Evolutionary conservation across 176 grass and related monocot genomes (phyloP), one percentile per base, ranked within the genome.

Genomic region (Bromus sterilis): DNA sequence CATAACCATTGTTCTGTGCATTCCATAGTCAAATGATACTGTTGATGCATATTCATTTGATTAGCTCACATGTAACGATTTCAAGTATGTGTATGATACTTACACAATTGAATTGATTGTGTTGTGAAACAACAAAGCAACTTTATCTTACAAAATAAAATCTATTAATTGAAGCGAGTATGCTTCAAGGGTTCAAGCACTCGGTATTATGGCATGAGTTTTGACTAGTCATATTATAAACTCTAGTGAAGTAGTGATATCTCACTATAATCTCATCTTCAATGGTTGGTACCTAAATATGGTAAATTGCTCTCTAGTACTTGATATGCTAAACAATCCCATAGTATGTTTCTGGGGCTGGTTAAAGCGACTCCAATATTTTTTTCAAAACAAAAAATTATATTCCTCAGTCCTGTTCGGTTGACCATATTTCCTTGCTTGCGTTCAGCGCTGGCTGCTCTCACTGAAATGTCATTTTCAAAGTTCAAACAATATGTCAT

Each of bases 281-380:
- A 66, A 68, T 30, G 69, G 11, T 60, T 62, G n/a, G 56, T 7
- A 33, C 21, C 66, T 82, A 71, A 82, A 71, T 49, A 77, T 29
- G 51, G 18, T 63, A 51, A 7, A 24, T 82, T 48, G 20, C 40
- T 64, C 12, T 80, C 41, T 81, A 56, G 41, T 86, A 35, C 33
- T 66, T 42, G 9, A 56, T 80, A 28, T 57, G 41, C 39, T 3
- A 65, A 84, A 34, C 33, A 57, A 44, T 43, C 12, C 0, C 59
- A 20, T 56, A 4, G 10, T 33, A 80, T 56, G 76, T 11, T 63
- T 56, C 20, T 61, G 24, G 49, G 10, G 23, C 21, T 32, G 29
- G 12, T 41, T 41, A 49, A 25, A 26, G n/a, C 7, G 15, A 62
- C 40, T n/a, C 40, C 5, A 6, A 16, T 72, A 76, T 36, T 48